phyloP scores from a whole-genome alignment of 2,329 filamentous ascomycete genomes.

The Fusarium bulbicola region DNA sequence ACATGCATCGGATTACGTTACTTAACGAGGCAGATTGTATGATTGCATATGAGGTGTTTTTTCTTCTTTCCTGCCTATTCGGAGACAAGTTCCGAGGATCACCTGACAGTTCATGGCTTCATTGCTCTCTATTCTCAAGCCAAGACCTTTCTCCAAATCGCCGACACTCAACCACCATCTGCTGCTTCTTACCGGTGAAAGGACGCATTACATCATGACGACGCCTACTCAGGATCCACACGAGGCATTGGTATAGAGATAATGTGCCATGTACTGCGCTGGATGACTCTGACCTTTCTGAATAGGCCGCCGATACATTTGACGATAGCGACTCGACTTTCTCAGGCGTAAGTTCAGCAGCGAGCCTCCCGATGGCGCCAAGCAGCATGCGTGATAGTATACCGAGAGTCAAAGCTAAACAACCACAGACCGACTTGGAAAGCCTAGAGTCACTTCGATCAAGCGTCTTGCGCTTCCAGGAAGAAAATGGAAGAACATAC shows the following conservation, averaged over 20 bases:
- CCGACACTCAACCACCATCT: neutral
- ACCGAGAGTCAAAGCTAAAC: neutral
- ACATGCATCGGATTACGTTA: neutral
- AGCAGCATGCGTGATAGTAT: accelerated
- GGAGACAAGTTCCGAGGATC: neutral
- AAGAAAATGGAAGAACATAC: slow-evolving; percentile 7
- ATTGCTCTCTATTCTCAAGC: neutral
- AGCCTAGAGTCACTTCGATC: slow-evolving; percentile 10
- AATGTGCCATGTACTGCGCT: too few relatives aligned
- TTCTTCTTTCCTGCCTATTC: neutral
- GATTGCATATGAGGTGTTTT: neutral
- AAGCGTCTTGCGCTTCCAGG: slow-evolving; percentile 1
- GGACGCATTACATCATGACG: neutral
- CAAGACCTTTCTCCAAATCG: accelerated
- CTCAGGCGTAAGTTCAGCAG: neutral
- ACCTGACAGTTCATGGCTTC: neutral
- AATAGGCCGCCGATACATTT: neutral
- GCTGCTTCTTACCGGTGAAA: accelerated
- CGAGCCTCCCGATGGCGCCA: accelerated
- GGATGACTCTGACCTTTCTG: too few relatives aligned
- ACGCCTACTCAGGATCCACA: neutral
- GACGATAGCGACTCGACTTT: slow-evolving; percentile 3
- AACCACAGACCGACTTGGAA: neutral
- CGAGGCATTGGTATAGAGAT: neutral
- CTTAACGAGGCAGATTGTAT: neutral